These are phyloP conservation scores for Scolecobasidium constrictum DNA, from an alignment of 2,329 filamentous ascomycete genomes.

Conservation along the genomic window DNA sequence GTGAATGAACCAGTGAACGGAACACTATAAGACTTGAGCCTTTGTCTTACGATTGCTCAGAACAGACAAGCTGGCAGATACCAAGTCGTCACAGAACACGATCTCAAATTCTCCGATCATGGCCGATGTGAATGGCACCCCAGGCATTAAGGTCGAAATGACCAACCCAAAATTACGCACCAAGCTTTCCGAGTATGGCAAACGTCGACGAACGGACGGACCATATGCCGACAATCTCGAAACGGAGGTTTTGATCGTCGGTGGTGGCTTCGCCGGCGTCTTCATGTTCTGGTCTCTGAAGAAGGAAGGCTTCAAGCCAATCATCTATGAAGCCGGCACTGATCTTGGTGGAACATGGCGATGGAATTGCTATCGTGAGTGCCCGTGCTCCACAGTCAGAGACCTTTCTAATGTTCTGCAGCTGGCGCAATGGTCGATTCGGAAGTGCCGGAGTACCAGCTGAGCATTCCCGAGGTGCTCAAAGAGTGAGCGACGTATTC, in stretches of 20 bases:
- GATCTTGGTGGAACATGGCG: constrained; percentile 32
- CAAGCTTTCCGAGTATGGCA: constrained; percentile 16
- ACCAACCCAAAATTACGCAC: constrained; percentile 7
- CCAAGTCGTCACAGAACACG: too few relatives aligned
- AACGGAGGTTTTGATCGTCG: constrained; percentile 17
- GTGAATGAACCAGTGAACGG: too few relatives aligned
- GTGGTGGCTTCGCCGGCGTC: constrained; percentile 19
- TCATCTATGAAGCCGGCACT: constrained; percentile 27
- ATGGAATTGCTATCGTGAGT: constrained; percentile 29
- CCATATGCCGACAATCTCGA: constrained; percentile 28
- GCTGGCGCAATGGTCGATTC: constrained; percentile 34
- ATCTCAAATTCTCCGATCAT: too few relatives aligned
- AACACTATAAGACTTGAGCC: too few relatives aligned
- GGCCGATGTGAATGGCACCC: too few relatives aligned
- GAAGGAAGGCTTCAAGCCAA: background rate
- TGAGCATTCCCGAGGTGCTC: constrained; percentile 36
- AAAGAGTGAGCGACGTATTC: constrained; percentile 14
- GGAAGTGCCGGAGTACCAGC: constrained; percentile 36
- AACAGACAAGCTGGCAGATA: too few relatives aligned
- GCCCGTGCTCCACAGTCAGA: background rate
- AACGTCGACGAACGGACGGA: constrained; percentile 18
- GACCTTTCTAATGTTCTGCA: constrained; percentile 12
- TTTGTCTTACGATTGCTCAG: too few relatives aligned
- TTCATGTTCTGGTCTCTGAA: constrained; percentile 16
- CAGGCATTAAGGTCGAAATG: too few relatives aligned